Conservation (phyloP, 352 stramenopile species). For the Pythium oligandrum region DNA sequence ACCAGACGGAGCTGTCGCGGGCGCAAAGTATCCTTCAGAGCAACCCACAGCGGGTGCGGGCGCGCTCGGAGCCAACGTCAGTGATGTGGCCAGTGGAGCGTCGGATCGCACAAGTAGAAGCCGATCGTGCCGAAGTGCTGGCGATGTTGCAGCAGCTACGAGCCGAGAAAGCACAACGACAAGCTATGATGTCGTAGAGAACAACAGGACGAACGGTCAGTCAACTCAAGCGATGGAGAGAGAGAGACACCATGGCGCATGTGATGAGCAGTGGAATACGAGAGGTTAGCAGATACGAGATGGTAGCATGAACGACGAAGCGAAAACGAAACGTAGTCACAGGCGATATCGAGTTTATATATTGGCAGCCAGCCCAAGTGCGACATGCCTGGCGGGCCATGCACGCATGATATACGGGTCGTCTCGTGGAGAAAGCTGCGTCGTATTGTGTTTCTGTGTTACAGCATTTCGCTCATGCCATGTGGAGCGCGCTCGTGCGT, state of each 20-base stretch:
- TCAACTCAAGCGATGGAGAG: constrained; percentile 1
- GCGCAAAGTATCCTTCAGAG: constrained; percentile 39
- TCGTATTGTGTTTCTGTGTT: too few relatives aligned
- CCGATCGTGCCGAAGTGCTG: constrained; percentile 67
- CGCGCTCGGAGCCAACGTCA: neutral
- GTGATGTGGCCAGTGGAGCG: constrained; percentile 76
- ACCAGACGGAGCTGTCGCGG: constrained; percentile 52
- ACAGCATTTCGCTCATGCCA: too few relatives aligned
- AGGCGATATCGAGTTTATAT: too few relatives aligned
- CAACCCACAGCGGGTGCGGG: constrained; percentile 14
- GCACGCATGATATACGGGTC: too few relatives aligned
- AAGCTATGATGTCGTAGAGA: constrained; percentile 12
- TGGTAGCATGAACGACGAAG: too few relatives aligned
- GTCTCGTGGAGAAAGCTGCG: too few relatives aligned
- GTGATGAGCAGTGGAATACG: too few relatives aligned
- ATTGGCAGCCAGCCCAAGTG: too few relatives aligned
- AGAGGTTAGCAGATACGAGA: neutral
- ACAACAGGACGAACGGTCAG: neutral
- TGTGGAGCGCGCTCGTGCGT: too few relatives aligned
- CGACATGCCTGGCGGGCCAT: too few relatives aligned
- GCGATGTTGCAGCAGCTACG: constrained; percentile 75
- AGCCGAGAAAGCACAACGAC: constrained; percentile 40
- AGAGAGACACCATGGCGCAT: neutral
- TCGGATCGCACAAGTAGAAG: constrained; percentile 77
- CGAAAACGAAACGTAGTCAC: too few relatives aligned